Evolutionary conservation across 179 eudicot genomes (phyloP).

Genomic region (Corrigiola litoralis): DNA sequence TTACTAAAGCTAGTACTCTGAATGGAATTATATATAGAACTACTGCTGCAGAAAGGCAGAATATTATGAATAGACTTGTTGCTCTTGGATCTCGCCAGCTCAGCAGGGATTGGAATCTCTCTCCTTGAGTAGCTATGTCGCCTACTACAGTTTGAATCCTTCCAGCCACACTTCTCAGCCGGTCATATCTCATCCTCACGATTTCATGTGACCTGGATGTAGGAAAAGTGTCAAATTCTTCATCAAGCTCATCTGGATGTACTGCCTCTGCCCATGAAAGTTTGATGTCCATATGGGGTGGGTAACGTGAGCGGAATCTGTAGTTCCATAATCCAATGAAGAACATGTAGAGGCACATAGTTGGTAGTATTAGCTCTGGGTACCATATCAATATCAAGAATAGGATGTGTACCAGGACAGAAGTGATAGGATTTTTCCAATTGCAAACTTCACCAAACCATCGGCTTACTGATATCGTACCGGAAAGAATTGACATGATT

Average conservation of each 20-base stretch:
- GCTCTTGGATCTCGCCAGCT: constrained; percentile 42
- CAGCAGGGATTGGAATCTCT: constrained; percentile 35
- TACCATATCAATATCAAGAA: constrained; percentile 38
- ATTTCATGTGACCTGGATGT: constrained; percentile 38
- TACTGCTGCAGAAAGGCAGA: constrained; percentile 35
- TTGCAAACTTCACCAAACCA: constrained; percentile 39
- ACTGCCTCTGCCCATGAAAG: constrained; percentile 42
- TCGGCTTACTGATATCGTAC: constrained; percentile 32
- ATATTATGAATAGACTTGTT: constrained; percentile 31
- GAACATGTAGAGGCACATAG: constrained; percentile 42
- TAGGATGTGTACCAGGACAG: constrained; percentile 36
- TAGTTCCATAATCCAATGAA: constrained; percentile 39
- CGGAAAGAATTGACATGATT: constrained; percentile 34
- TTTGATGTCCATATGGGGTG: constrained; percentile 40
- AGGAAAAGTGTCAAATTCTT: constrained; percentile 40
- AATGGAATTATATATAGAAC: constrained; percentile 34
- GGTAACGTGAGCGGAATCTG: constrained; percentile 35
- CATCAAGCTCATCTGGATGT: constrained; percentile 39
- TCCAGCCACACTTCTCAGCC: constrained; percentile 40
- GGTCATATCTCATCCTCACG: constrained; percentile 38
- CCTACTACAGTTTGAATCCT: constrained; percentile 42
- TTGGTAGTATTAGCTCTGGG: constrained; percentile 35
- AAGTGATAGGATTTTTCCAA: constrained; percentile 37
- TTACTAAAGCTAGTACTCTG: constrained; percentile 29
- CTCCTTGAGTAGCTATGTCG: constrained; percentile 37